Conservation (phyloP, 768 basidiomycete genomes). For the Sistotremastrum niveocremeum region DNA sequence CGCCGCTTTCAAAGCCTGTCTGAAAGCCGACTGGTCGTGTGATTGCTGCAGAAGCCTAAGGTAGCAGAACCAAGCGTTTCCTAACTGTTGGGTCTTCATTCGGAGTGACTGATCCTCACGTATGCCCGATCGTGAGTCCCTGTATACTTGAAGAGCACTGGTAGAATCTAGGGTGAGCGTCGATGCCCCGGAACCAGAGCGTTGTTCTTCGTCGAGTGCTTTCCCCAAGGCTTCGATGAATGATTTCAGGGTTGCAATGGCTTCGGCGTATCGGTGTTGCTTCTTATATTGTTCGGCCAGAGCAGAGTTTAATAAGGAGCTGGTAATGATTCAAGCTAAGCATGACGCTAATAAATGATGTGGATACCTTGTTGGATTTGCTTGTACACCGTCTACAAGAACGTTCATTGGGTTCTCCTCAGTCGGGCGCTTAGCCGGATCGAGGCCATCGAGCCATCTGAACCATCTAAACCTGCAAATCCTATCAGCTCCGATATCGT, state of each 20-base stretch:
- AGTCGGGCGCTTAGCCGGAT: slow-evolving; percentile 24
- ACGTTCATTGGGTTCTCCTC: slow-evolving; percentile 71
- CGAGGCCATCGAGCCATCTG: slow-evolving; percentile 60
- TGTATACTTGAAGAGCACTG: too few species aligned
- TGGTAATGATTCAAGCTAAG: slow-evolving; percentile 18
- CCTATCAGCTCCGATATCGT: not conserved
- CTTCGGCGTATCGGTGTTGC: slow-evolving; percentile 49
- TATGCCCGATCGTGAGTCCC: too few species aligned
- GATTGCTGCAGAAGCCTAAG: slow-evolving; percentile 66
- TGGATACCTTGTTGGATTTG: slow-evolving; percentile 65
- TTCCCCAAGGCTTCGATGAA: slow-evolving; percentile 55
- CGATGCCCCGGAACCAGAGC: slow-evolving; percentile 19
- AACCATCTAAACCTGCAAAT: slow-evolving; percentile 76
- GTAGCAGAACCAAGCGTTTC: too few species aligned
- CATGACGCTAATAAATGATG: not conserved
- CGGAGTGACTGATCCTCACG: too few species aligned
- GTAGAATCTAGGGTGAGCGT: slow-evolving; percentile 18
- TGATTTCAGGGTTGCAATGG: slow-evolving; percentile 57
- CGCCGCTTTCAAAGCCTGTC: slow-evolving; percentile 90
- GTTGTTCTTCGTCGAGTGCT: slow-evolving; percentile 34
- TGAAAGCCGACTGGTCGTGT: slow-evolving; percentile 60
- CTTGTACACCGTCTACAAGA: slow-evolving; percentile 74
- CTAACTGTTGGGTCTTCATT: too few species aligned
- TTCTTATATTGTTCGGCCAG: slow-evolving; percentile 62
- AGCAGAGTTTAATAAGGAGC: slow-evolving; percentile 84